These are phyloP conservation scores for Leucosporidium scottii DNA, from an alignment of 768 basidiomycete genomes.

Conservation along the genomic window DNA sequence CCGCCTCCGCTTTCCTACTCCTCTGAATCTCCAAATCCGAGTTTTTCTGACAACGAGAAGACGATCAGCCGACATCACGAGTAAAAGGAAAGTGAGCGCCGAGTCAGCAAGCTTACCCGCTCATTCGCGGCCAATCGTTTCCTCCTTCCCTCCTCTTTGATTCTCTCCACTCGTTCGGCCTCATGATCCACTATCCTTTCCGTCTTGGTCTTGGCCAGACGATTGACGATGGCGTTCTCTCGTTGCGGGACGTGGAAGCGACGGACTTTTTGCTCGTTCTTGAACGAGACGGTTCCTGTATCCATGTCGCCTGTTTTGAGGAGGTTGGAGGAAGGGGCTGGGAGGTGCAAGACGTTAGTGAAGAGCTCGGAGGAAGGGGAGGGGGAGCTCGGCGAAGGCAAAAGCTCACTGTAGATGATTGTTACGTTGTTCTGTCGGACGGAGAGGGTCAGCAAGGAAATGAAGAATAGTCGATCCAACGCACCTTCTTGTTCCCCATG, in stretches of 20 bases:
- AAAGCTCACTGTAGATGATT: constrained; percentile 63
- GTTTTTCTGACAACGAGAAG: constrained; percentile 54
- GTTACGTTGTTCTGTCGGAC: constrained; percentile 64
- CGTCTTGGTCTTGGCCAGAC: constrained; percentile 61
- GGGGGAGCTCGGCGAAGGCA: too few relatives aligned
- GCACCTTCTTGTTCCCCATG: not conserved
- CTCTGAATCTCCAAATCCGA: constrained; percentile 68
- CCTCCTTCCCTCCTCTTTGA: constrained; percentile 43
- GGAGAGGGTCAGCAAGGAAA: too few relatives aligned
- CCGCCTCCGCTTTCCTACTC: constrained; percentile 75
- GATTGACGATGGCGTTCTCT: constrained; percentile 83
- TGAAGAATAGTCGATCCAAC: not conserved
- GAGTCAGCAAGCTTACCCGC: constrained; percentile 53
- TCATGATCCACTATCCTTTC: constrained; percentile 68
- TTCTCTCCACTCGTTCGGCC: constrained; percentile 69
- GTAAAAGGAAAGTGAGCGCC: not conserved
- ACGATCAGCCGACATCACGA: not conserved
- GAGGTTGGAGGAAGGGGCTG: constrained; percentile 56
- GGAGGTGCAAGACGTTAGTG: too few relatives aligned
- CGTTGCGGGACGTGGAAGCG: constrained; percentile 69
- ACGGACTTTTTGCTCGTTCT: constrained; percentile 79
- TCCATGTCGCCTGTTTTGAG: constrained; percentile 99
- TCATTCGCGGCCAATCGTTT: constrained; percentile 67
- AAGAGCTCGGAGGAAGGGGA: too few relatives aligned
- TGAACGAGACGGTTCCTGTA: constrained; percentile 90